A percentile compares a stretch with the other conserved stretches of the same genome.
Conservation (phyloP, 1,139 yeast species). For the Lodderomyces theae region DNA sequence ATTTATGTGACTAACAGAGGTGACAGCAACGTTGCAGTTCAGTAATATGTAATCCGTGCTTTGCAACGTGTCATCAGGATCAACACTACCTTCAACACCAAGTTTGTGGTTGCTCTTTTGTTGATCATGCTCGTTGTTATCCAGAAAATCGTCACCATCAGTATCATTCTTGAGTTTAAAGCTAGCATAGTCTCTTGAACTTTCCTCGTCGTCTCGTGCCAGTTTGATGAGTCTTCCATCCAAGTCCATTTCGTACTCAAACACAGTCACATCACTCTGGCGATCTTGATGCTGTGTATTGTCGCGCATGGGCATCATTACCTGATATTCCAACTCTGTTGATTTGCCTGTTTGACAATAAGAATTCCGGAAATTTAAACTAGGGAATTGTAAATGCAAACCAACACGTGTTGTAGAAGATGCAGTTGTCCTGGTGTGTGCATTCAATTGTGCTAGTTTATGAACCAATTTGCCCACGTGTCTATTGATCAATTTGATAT, state of each 20-base stretch:
- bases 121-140: background rate
- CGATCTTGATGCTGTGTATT: background rate
- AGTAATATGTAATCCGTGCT: conserved; percentile 8
- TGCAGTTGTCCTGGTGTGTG: conserved; percentile 21
- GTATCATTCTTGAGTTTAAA: conserved; percentile 10
- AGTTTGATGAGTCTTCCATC: conserved; percentile 4
- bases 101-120: background rate
- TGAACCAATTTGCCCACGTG: conserved; percentile 2
- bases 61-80: background rate
- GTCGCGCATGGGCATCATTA: background rate
- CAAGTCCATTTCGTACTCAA: conserved; percentile 10
- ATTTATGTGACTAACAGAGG: conserved; percentile 5
- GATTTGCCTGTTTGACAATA: conserved; percentile 21
- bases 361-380: conserved; percentile 28
- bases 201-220: conserved; percentile 8
- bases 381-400: conserved; percentile 27
- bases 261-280: background rate
- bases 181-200: conserved; percentile 10
- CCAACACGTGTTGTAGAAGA: conserved; percentile 10
- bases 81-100: background rate
- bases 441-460: background rate
- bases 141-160: background rate
- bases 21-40: conserved; percentile 13
- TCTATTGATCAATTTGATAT: conserved; percentile 26
- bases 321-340: conserved; percentile 1